Conservation (phyloP, 768 basidiomycete genomes). For the Pisolithus sp. region DNA sequence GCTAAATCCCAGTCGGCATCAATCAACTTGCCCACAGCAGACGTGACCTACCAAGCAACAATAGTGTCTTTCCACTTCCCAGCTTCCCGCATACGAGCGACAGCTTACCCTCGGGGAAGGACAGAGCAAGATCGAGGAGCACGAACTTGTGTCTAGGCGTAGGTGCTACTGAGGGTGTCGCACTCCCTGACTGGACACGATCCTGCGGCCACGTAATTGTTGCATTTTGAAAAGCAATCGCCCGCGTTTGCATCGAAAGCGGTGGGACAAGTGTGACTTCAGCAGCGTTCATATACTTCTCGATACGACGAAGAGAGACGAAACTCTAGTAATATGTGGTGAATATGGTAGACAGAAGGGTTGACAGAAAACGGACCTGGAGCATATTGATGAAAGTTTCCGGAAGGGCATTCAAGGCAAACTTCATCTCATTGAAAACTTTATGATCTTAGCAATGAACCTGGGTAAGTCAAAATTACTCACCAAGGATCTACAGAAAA, state of each 20-base stretch:
- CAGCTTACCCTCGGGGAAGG: conserved; percentile 74
- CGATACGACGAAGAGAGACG: conserved; percentile 84
- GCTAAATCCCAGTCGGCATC: conserved; percentile 30
- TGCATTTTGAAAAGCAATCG: conserved; percentile 73
- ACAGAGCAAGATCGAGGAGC: conserved; percentile 68
- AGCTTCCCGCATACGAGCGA: conserved; percentile 85
- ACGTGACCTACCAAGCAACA: conserved; percentile 51
- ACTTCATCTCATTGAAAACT: conserved; percentile 88
- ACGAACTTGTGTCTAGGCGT: conserved; percentile 79
- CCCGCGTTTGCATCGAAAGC: conserved; percentile 47
- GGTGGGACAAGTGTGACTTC: conserved; percentile 66
- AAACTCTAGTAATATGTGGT: conserved; percentile 41
- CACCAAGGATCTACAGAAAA: conserved; percentile 35
- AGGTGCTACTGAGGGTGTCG: conserved; percentile 48
- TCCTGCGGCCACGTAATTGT: conserved; percentile 91
- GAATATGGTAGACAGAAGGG: background rate
- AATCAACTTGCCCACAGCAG: background rate
- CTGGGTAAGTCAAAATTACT: conserved; percentile 2
- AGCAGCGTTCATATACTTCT: conserved; percentile 73
- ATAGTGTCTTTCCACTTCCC: conserved; percentile 82
- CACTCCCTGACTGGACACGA: conserved; percentile 39
- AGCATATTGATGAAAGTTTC: conserved; percentile 89
- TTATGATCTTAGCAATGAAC: conserved; percentile 5
- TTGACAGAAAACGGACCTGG: conserved; percentile 41
- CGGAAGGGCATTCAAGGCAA: conserved; percentile 79